Percentiles rank a stretch among this genome's conserved stretches.
phyloP scores from a whole-genome alignment of 1,284 basidiomycete species.

The Cryptococcus sp. region DNA sequence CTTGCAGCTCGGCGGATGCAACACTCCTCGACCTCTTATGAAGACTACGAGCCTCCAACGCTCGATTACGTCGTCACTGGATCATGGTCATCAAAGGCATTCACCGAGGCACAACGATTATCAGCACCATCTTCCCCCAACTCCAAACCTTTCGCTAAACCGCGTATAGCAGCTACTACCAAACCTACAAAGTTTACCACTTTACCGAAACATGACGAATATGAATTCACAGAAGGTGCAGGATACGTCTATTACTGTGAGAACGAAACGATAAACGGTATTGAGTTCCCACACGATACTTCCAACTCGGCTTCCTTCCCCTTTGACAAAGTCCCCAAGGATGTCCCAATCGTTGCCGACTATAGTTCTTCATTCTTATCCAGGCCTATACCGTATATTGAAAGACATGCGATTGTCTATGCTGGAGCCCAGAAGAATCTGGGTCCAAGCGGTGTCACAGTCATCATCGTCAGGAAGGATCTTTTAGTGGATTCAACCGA shows the following conservation, averaged over 20 bases:
- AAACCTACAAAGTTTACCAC: conserved; percentile 70
- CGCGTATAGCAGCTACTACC: conserved; percentile 66
- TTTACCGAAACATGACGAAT: conserved; percentile 69
- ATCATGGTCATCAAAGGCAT: conserved; percentile 82
- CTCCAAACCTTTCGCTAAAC: conserved; percentile 48
- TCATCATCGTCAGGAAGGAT: conserved; percentile 89
- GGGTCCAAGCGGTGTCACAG: conserved; percentile 87
- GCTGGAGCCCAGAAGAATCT: conserved; percentile 99
- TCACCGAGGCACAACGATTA: conserved; percentile 68
- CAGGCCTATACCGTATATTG: conserved; percentile 80
- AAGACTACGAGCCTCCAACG: conserved; percentile 36
- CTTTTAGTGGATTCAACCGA: conserved; percentile 82
- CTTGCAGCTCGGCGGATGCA: conserved; percentile 48
- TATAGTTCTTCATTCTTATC: conserved; percentile 97
- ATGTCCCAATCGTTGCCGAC: conserved; percentile 85
- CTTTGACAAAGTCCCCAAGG: conserved; percentile 62
- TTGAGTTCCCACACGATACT: conserved; percentile 70
- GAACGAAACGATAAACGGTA: conserved; percentile 97
- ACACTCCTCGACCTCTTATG: conserved; percentile 8
- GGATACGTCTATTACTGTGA: conserved; percentile 98
- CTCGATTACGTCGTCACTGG: conserved; percentile 89
- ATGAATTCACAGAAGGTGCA: conserved; percentile 68
- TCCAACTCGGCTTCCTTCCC: conserved; percentile 91
- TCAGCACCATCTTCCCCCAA: conserved; percentile 49
- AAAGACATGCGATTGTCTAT: conserved; percentile 87